phyloP scores from a whole-genome alignment of 352 stramenopile genomes.

The Phytophthora cajani region DNA sequence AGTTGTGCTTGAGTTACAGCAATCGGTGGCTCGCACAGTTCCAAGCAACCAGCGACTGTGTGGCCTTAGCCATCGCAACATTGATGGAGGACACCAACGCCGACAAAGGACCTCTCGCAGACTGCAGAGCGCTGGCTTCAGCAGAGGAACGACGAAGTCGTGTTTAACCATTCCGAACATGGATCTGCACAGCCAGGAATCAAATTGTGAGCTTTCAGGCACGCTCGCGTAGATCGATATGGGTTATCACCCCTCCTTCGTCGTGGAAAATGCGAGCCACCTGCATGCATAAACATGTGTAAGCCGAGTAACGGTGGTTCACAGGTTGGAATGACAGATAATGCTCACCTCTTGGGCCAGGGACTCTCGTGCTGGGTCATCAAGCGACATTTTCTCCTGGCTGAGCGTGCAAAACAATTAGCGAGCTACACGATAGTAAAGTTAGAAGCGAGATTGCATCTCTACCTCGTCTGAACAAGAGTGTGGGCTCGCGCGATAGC shows the following conservation, averaged over 20 bases:
- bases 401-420: conserved; percentile 11
- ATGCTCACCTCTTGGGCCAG: conserved; percentile 34
- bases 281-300: conserved; percentile 11
- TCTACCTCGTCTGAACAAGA: conserved; percentile 27
- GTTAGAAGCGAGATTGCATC: background rate
- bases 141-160: conserved; percentile 15
- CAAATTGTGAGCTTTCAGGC: background rate
- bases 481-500: conserved; percentile 29
- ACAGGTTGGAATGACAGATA: background rate
- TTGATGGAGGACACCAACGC: conserved; percentile 69
- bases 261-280: conserved; percentile 45
- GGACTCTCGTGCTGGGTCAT: conserved; percentile 30
- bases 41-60: conserved; percentile 86
- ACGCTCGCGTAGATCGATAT: conserved; percentile 9
- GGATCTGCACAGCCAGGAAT: background rate
- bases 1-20: conserved; percentile 91
- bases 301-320: background rate
- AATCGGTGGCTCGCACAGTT: conserved; percentile 92
- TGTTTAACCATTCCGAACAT: background rate
- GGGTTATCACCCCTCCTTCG: conserved; percentile 31
- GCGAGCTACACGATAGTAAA: background rate
- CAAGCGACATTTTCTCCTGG: conserved; percentile 33
- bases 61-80: conserved; percentile 69
- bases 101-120: conserved; percentile 14
- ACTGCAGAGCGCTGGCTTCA: conserved; percentile 8